phyloP scores from a whole-genome alignment of 2,329 filamentous ascomycete genomes.

The Trichoderma atrobrunneum region DNA sequence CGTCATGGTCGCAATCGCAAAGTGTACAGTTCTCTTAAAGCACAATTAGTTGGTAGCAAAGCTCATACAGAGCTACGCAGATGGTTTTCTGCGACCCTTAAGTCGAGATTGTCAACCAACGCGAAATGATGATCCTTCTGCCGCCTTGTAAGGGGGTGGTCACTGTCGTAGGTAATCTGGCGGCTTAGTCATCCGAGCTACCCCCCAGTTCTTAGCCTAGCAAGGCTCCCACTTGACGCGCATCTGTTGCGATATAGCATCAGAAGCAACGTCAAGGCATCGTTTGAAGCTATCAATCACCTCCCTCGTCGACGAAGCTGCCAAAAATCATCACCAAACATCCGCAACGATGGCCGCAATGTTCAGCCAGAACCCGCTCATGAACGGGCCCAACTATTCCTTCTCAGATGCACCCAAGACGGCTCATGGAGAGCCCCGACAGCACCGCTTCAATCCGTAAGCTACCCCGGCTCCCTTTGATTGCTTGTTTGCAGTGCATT shows the following conservation, averaged over 20 bases:
- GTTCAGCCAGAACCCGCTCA: conserved; percentile 67
- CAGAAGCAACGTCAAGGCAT: conserved; percentile 17
- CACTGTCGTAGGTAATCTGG: not conserved
- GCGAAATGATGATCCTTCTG: conserved; percentile 1
- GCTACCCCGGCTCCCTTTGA: conserved; percentile 29
- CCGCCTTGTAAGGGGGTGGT: conserved; percentile 15
- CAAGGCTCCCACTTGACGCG: conserved; percentile 55
- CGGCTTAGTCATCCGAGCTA: conserved; percentile 44
- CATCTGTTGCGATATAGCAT: conserved; percentile 31
- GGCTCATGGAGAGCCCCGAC: conserved; percentile 53
- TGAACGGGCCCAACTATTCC: conserved; percentile 68
- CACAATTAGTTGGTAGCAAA: not conserved
- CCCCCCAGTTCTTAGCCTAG: conserved; percentile 25
- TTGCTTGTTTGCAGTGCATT: not conserved
- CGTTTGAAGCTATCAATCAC: conserved; percentile 19
- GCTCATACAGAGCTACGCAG: conserved; percentile 4
- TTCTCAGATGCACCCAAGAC: conserved; percentile 60
- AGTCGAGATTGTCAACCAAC: not conserved
- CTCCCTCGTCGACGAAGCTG: not conserved
- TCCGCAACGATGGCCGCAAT: conserved; percentile 56
- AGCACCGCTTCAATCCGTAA: conserved; percentile 93
- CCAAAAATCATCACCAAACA: not conserved
- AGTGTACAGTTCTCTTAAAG: not conserved
- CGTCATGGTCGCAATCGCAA: conserved; percentile 38
- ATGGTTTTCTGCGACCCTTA: not conserved